A percentile compares a stretch with the other conserved stretches of the same genome.
Evolutionary conservation across 2,329 filamentous ascomycete species (phyloP).

Genomic region (Aspergillus sclerotialis): DNA sequence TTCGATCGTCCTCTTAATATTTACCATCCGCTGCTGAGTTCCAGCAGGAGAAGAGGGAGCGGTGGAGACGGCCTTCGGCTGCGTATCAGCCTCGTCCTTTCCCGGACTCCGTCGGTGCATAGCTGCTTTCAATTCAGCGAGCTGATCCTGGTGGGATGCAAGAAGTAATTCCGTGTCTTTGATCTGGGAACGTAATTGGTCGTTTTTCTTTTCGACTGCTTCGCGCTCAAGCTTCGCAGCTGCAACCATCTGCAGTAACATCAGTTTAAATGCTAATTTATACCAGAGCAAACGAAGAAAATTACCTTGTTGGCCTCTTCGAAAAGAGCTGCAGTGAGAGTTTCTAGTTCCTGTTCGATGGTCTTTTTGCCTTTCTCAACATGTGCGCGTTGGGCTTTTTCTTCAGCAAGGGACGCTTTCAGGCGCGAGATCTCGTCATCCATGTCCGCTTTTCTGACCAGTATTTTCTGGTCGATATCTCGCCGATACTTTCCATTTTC

Average conservation of each 20-base stretch:
- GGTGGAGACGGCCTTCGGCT: slow-evolving; percentile 58
- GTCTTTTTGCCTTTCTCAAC: slow-evolving; percentile 74
- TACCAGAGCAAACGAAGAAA: slow-evolving; percentile 2
- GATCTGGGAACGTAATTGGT: slow-evolving; percentile 78
- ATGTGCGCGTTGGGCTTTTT: slow-evolving; percentile 57
- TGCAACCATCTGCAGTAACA: slow-evolving; percentile 67
- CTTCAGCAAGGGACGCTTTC: slow-evolving; percentile 54
- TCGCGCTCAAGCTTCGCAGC: slow-evolving; percentile 81
- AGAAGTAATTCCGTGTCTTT: slow-evolving; percentile 80
- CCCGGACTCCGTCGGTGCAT: slow-evolving; percentile 76
- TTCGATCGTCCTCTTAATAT: slow-evolving; percentile 54
- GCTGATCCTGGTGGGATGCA: slow-evolving; percentile 84
- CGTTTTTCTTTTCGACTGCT: slow-evolving; percentile 71
- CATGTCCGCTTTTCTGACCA: slow-evolving; percentile 67
- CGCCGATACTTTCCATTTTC: slow-evolving; percentile 63
- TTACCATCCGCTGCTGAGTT: slow-evolving; percentile 47
- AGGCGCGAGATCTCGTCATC: slow-evolving; percentile 63
- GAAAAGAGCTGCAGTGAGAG: slow-evolving; percentile 84
- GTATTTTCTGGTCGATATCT: slow-evolving; percentile 63
- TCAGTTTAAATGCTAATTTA: slow-evolving; percentile 8
- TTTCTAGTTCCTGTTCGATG: slow-evolving; percentile 89
- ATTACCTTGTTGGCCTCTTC: slow-evolving; percentile 85
- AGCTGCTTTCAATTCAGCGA: slow-evolving; percentile 82
- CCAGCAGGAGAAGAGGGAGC: slow-evolving; percentile 75
- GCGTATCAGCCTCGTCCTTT: slow-evolving; percentile 63